These are phyloP conservation scores for Sanghuangporus baumii DNA, from an alignment of 1,284 basidiomycete species.

Conservation along the genomic window DNA sequence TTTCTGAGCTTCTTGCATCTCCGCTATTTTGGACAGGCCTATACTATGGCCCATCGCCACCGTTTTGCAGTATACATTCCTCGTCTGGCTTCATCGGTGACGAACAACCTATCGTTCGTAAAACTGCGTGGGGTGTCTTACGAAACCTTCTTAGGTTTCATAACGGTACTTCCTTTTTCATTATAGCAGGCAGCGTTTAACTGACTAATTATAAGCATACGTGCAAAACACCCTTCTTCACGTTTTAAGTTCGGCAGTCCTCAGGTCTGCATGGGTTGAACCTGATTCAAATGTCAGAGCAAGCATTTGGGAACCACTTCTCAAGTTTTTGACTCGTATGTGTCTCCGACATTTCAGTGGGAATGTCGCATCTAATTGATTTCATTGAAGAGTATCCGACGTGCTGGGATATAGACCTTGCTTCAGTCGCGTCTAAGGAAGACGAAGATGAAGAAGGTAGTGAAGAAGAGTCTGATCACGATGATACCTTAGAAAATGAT, in stretches of 20 bases:
- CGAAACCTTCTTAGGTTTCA: conserved; percentile 36
- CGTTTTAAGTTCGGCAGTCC: conserved; percentile 50
- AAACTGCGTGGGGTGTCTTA: conserved; percentile 53
- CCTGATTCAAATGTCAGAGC: conserved; percentile 61
- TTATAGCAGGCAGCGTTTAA: neutral
- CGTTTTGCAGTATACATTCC: conserved; percentile 37
- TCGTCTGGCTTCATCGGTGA: conserved; percentile 45
- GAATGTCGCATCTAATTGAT: neutral
- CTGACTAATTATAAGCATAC: conserved; percentile 26
- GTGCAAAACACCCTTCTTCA: conserved; percentile 34
- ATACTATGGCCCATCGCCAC: conserved; percentile 37
- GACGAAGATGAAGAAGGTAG: conserved; percentile 21
- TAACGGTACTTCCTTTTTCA: conserved; percentile 33
- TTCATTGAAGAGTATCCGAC: conserved; percentile 47
- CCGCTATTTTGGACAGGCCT: conserved; percentile 57
- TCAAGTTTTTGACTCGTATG: conserved; percentile 69
- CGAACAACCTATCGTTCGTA: conserved; percentile 63
- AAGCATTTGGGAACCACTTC: conserved; percentile 63
- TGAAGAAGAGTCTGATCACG: conserved; percentile 15
- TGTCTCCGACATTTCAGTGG: conserved; percentile 1
- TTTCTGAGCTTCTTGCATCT: conserved; percentile 40
- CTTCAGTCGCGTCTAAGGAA: conserved; percentile 19
- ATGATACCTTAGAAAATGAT: conserved; percentile 18
- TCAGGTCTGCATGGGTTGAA: conserved; percentile 78
- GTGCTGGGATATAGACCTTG: conserved; percentile 52